Percentiles rank a stretch among this genome's conserved stretches.
Evolutionary conservation across 345 rosid species (phyloP).

Genomic region (Excoecaria cochinchinensis): DNA sequence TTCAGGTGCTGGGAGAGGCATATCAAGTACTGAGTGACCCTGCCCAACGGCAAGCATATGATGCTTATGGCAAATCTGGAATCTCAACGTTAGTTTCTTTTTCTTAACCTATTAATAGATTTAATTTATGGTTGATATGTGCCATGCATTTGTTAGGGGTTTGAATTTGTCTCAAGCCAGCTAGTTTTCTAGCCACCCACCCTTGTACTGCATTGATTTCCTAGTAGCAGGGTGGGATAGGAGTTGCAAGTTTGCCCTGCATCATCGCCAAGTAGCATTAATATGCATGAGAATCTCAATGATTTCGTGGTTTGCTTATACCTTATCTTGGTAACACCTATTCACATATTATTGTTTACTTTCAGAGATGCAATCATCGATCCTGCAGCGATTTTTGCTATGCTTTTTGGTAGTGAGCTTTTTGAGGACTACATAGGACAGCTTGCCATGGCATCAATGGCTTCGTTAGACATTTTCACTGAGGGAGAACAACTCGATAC

Average conservation of each 20-base stretch:
- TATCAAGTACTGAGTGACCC: constrained; percentile 96
- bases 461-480: constrained; percentile 81
- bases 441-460: constrained; percentile 99
- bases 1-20: constrained; percentile 91
- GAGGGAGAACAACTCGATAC: constrained; percentile 87
- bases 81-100: constrained; percentile 78
- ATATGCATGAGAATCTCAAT: constrained; percentile 2
- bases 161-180: neutral
- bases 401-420: constrained; percentile 99
- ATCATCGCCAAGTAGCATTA: neutral
- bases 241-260: neutral
- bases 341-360: constrained; percentile 16
- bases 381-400: constrained; percentile 93
- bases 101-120: constrained; percentile 18
- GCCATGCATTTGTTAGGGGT: neutral
- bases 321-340: constrained; percentile 15
- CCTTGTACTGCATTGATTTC: neutral
- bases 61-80: constrained; percentile 89
- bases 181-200: neutral
- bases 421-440: constrained; percentile 93
- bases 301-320: constrained; percentile 3
- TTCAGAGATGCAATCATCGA: constrained; percentile 89
- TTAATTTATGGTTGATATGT: constrained; percentile 21
- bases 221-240: neutral
- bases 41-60: constrained; percentile 88